Evolutionary conservation across 306 rosid species (phyloP), one percentile per base, ranked within the genome.

Genomic region (Canavalia gladiata): DNA sequence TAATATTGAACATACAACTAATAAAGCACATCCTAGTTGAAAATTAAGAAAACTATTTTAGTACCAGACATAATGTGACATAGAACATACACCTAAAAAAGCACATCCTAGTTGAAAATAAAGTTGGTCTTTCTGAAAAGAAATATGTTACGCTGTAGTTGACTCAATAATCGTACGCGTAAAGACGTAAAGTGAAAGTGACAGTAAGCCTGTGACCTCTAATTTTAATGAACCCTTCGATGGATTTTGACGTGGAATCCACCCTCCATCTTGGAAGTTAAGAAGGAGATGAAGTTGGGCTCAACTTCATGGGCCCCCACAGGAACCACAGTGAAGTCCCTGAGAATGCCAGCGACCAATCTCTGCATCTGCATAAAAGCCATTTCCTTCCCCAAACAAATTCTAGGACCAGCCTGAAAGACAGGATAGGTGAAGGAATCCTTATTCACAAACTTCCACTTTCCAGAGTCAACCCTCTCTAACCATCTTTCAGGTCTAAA

Each of bases 281-380:
- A 33, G 67, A 76, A 83, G 1, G 89, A 54, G n/a, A 88, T 60
- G 37, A 71, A 87, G 39, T 72, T 82, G 0, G 95, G 92, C 33
- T 85, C 86, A 0, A 35, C 78, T 0, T 76, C 88, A 0, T 43
- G 81, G 1, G 6, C 77, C 68, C 46, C 64, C 30, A 13, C 73
- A 0, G 88, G 92, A 7, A 88, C 95, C 58, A 94, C 90, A 83
- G 51, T 77, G 66, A 94, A 94, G 58, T 76, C 28, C 71, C 82
- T 74, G 2, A 94, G 28, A 64, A 94, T 77, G 0, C 86, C 94
- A 1, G 88, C 86, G 45, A 87, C 92, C 42, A 94, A 78, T 52
- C 89, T 88, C 81, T 92, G 89, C 97, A 94, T 94, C 59, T 94
- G 97, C 87, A 94, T 8, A 69, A 92, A 94, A 2, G 97, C 98